Conservation (phyloP, 495 filamentous ascomycete species). For the Ascodesmis nigricans region DNA sequence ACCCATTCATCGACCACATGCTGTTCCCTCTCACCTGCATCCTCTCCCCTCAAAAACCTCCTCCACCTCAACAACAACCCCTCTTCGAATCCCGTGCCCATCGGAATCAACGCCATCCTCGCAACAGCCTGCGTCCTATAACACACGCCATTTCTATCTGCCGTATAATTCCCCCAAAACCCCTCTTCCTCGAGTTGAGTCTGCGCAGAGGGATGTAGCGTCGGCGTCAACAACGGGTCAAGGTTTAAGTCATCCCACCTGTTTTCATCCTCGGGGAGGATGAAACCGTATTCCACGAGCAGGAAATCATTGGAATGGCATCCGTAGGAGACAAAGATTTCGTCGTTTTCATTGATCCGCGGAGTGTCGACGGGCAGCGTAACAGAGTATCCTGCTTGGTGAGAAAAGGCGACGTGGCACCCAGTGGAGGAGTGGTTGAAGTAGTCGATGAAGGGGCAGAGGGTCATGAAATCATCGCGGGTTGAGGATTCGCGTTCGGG, state of each 20-base stretch:
- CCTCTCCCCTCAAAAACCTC: slow-evolving; percentile 10
- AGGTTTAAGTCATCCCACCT: slow-evolving; percentile 43
- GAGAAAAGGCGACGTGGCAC: slow-evolving; percentile 39
- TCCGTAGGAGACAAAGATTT: slow-evolving; percentile 65
- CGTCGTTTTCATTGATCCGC: slow-evolving; percentile 40
- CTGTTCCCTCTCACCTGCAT: slow-evolving; percentile 16
- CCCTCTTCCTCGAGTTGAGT: slow-evolving; percentile 32
- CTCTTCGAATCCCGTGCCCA: slow-evolving; percentile 3
- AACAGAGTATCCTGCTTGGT: slow-evolving; percentile 38
- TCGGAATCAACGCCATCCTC: slow-evolving; percentile 25
- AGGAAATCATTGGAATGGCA: slow-evolving; percentile 59
- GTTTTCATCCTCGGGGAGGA: slow-evolving; percentile 35
- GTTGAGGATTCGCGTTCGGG: slow-evolving; percentile 29
- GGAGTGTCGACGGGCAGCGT: slow-evolving; percentile 24
- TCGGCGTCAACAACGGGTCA: slow-evolving; percentile 41
- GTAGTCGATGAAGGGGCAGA: slow-evolving; percentile 70
- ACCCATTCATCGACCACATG: slow-evolving; percentile 13
- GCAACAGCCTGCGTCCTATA: slow-evolving; percentile 53
- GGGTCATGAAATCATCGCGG: slow-evolving; percentile 50
- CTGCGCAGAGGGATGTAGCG: slow-evolving; percentile 27
- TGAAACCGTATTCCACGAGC: slow-evolving; percentile 67
- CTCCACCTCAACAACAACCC: slow-evolving; percentile 8
- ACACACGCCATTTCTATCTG: slow-evolving; percentile 39
- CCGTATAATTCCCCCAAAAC: slow-evolving; percentile 47
- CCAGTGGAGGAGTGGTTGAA: slow-evolving; percentile 48